A percentile compares a stretch with the other conserved stretches of the same genome.
These are phyloP conservation scores for Fusarium luffae DNA, from an alignment of 2,329 filamentous ascomycete species.

Conservation along the genomic window DNA sequence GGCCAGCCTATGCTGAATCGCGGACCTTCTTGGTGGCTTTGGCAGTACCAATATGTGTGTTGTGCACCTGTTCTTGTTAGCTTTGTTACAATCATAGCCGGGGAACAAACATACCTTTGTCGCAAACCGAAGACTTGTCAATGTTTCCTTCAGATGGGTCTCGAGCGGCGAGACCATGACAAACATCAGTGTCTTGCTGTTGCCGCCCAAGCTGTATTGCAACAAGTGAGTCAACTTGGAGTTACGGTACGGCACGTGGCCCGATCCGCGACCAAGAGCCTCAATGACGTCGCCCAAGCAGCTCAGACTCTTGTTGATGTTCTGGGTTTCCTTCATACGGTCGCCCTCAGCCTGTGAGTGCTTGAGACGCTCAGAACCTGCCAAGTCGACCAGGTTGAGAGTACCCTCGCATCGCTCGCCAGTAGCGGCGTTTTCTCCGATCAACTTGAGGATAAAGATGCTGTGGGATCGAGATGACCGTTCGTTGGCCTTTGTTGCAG, in stretches of 20 bases:
- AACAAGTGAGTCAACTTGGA: slow-evolving; percentile 96
- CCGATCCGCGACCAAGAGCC: slow-evolving; percentile 84
- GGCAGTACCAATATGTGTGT: slow-evolving; percentile 91
- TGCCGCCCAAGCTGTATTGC: slow-evolving; percentile 93
- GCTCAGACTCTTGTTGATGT: slow-evolving; percentile 94
- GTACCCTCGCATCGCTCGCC: slow-evolving; percentile 91
- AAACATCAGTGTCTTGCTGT: slow-evolving; percentile 98
- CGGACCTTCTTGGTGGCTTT: slow-evolving; percentile 75
- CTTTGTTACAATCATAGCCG: background rate
- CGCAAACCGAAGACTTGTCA: slow-evolving; percentile 95
- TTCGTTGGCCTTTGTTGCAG: slow-evolving; percentile 97
- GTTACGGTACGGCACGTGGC: slow-evolving; percentile 93
- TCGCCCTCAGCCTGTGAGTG: slow-evolving; percentile 88
- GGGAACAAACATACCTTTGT: slow-evolving; percentile 74
- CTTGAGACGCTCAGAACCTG: slow-evolving; percentile 90
- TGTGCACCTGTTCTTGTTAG: slow-evolving; percentile 70
- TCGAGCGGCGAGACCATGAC: slow-evolving; percentile 96
- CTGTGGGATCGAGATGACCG: slow-evolving; percentile 94
- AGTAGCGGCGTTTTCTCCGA: slow-evolving; percentile 76
- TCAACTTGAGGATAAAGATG: slow-evolving; percentile 89
- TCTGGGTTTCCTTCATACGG: slow-evolving; percentile 91
- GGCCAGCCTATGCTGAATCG: slow-evolving; percentile 46
- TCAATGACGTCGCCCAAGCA: slow-evolving; percentile 95
- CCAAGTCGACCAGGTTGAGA: slow-evolving; percentile 94
- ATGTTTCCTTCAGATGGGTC: slow-evolving; percentile 88